phyloP scores from a whole-genome alignment of 805 yeast species.

The Metschnikowia kunwiensis region DNA sequence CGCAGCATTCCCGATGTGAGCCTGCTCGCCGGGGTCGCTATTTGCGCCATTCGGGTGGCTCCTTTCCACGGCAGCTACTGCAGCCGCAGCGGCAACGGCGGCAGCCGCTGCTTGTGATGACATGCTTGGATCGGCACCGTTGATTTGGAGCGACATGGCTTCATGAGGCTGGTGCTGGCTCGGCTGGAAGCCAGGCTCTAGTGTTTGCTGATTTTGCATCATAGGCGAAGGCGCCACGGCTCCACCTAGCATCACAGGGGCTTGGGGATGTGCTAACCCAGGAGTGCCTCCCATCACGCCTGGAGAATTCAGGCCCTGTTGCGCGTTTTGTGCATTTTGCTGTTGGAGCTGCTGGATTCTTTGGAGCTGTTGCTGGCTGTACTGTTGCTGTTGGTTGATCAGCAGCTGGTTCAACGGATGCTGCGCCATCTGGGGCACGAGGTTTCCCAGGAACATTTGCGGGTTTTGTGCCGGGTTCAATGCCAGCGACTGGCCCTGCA shows the following conservation, averaged over 20 bases:
- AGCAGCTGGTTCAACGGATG: too few species aligned
- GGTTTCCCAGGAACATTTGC: constrained; percentile 1
- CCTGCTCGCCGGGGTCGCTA: too few species aligned
- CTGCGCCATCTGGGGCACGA: constrained; percentile 1
- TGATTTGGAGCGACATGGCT: background rate
- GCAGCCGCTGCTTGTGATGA: constrained; percentile 5
- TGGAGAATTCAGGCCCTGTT: constrained; percentile 2
- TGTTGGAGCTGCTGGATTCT: constrained; percentile 12
- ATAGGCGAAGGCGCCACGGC: constrained; percentile 1
- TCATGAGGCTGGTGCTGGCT: background rate
- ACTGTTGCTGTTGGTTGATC: constrained; percentile 5
- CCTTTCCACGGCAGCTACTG: constrained; percentile 5
- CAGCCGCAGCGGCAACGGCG: constrained; percentile 8
- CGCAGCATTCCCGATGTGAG: too few species aligned
- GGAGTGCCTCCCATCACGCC: constrained; percentile 1
- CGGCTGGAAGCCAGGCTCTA: background rate
- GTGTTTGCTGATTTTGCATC: constrained; percentile 1
- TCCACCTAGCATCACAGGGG: constrained; percentile 5
- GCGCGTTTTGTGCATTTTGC: constrained; percentile 9
- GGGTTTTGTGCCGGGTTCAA: too few species aligned
- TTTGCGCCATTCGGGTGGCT: constrained; percentile 5
- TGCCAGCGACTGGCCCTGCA: constrained; percentile 2
- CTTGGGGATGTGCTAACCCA: background rate
- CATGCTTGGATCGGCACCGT: constrained; percentile 2
- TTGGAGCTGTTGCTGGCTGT: constrained; percentile 10